phyloP scores from a whole-genome alignment of 2,329 filamentous ascomycete genomes.

The Diaporthe velutina region DNA sequence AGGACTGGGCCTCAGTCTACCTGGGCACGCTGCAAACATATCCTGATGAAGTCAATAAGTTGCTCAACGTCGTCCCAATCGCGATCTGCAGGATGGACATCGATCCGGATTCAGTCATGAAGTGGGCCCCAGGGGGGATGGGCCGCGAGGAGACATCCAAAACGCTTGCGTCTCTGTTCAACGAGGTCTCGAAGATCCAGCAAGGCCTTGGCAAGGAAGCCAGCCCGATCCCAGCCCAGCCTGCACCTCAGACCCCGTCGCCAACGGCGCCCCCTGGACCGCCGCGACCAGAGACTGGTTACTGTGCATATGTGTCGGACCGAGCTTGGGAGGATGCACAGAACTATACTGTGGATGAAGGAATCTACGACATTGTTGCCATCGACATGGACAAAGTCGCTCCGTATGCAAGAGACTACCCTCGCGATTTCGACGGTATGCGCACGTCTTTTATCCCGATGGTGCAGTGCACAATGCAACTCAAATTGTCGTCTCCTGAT shows the following conservation, averaged over 20 bases:
- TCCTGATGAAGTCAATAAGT: not conserved
- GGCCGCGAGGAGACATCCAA: not conserved
- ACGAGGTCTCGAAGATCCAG: not conserved
- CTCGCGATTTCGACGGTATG: too few species aligned
- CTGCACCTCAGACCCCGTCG: too few species aligned
- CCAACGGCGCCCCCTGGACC: not conserved
- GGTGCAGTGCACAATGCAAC: rapidly evolving
- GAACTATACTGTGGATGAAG: rapidly evolving
- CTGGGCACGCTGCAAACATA: not conserved
- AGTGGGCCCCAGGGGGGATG: not conserved
- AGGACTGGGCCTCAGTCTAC: not conserved
- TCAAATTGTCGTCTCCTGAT: too few species aligned
- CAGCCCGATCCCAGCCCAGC: too few species aligned
- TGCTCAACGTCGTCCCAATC: not conserved
- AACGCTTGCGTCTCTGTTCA: not conserved
- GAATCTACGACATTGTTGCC: rapidly evolving
- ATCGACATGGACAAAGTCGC: not conserved
- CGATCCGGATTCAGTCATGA: not conserved
- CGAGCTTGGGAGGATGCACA: rapidly evolving
- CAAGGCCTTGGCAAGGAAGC: not conserved
- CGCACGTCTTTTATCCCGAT: rapidly evolving
- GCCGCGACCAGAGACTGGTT: not conserved
- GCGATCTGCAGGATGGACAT: not conserved
- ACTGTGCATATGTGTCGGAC: not conserved
- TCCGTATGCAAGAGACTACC: too few species aligned